A percentile compares a stretch with the other conserved stretches of the same genome.
phyloP scores from a whole-genome alignment of 768 basidiomycete genomes.

The Nevesoporus exiguus region DNA sequence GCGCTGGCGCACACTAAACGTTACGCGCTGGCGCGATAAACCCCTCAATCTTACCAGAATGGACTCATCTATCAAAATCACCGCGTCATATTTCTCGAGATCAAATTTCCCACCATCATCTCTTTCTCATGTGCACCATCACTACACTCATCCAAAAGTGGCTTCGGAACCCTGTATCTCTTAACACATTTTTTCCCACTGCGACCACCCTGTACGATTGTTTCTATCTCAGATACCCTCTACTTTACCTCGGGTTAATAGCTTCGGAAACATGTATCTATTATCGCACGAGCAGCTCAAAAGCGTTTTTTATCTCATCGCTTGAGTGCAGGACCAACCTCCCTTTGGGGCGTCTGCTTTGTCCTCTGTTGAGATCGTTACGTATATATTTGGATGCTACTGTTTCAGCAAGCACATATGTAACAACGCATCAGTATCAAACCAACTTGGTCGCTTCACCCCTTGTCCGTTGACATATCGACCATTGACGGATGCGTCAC shows the following conservation, averaged over 20 bases:
- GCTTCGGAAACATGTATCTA: conserved; percentile 29
- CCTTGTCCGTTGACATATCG: conserved; percentile 6
- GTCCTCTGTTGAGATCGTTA: not conserved
- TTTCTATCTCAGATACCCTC: conserved; percentile 25
- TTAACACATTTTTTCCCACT: conserved; percentile 13
- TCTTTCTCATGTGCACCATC: conserved; percentile 21
- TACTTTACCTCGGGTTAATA: conserved; percentile 31
- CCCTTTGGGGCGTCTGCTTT: not conserved
- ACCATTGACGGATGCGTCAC: not conserved
- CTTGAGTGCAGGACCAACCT: not conserved
- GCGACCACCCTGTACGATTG: conserved; percentile 20
- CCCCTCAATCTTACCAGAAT: conserved; percentile 18
- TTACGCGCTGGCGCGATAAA: conserved; percentile 21
- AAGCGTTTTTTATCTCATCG: not conserved
- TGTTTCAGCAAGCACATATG: not conserved
- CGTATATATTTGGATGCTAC: not conserved
- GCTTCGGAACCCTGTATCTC: conserved; percentile 28
- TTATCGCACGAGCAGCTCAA: conserved; percentile 16
- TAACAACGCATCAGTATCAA: not conserved
- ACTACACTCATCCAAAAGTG: conserved; percentile 16
- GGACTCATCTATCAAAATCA: conserved; percentile 16
- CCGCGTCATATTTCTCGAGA: conserved; percentile 8
- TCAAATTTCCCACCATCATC: conserved; percentile 26
- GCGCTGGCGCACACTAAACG: conserved; percentile 38
- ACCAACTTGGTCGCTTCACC: not conserved